Conservation (phyloP, 1,284 basidiomycete species). For the Puccinia coronata region DNA sequence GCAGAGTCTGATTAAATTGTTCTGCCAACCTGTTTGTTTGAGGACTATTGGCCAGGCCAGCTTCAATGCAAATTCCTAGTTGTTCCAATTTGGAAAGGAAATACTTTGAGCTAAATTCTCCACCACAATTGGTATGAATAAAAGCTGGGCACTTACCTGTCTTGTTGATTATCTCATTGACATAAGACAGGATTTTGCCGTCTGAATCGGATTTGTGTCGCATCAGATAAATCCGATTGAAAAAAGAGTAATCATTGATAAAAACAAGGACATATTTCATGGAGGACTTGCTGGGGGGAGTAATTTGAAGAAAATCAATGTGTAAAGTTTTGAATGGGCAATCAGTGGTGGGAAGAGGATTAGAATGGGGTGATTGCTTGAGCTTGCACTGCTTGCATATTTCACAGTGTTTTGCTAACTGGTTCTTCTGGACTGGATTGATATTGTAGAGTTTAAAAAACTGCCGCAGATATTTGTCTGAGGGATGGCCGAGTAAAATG, state of each 20-base stretch:
- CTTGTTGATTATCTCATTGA: neutral
- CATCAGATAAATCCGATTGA: neutral
- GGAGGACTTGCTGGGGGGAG: neutral
- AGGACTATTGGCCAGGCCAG: neutral
- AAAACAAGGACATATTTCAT: neutral
- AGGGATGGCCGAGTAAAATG: neutral
- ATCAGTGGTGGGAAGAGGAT: neutral
- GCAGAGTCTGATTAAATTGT: no score
- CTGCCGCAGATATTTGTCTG: neutral
- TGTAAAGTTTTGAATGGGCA: neutral
- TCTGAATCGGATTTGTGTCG: neutral
- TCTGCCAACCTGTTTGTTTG: neutral
- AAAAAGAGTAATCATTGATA: neutral
- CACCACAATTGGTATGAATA: constrained; percentile 4
- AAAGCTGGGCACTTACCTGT: neutral
- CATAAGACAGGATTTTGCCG: neutral
- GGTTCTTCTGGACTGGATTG: neutral
- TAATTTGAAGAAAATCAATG: neutral
- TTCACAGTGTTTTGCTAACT: neutral
- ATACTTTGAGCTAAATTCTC: neutral
- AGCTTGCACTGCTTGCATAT: neutral
- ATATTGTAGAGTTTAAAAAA: neutral
- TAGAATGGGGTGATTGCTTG: neutral
- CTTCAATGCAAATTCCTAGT: neutral
- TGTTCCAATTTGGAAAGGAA: neutral